Conservation (phyloP, 1,139 yeast species). For the Magnusiomyces suaveolens region DNA sequence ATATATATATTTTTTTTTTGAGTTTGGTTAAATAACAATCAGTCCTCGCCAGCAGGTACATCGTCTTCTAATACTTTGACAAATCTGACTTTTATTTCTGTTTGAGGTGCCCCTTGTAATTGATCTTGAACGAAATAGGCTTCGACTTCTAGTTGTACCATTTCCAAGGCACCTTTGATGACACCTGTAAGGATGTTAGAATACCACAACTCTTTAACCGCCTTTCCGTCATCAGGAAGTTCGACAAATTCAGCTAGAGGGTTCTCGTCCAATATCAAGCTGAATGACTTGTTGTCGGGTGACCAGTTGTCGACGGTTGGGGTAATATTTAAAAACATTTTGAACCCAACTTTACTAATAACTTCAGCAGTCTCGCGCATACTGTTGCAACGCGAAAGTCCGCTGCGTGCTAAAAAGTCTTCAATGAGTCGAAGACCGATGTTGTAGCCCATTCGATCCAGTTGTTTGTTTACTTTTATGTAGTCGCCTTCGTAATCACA, state of each 20-base stretch:
- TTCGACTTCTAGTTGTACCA: conserved; percentile 92
- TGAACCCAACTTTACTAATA: conserved; percentile 78
- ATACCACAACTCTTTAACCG: conserved; percentile 76
- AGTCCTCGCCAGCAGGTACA: conserved; percentile 95
- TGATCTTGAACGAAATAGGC: conserved; percentile 71
- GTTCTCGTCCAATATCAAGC: conserved; percentile 67
- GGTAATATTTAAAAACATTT: conserved; percentile 71
- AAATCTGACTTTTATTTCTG: conserved; percentile 69
- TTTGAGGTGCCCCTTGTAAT: conserved; percentile 70
- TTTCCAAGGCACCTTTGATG: conserved; percentile 80
- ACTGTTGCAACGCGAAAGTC: conserved; percentile 67
- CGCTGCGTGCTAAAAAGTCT: conserved; percentile 83
- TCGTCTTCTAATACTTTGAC: conserved; percentile 77
- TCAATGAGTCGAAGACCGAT: conserved; percentile 88
- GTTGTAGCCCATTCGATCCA: conserved; percentile 90
- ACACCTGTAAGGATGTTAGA: conserved; percentile 87
- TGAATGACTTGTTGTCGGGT: conserved; percentile 61
- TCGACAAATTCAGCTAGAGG: conserved; percentile 95
- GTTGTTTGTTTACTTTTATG: conserved; percentile 65
- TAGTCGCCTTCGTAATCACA: conserved; percentile 73
- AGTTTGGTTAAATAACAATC: conserved; percentile 15
- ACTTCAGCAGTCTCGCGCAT: conserved; percentile 85
- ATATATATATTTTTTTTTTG: background rate
- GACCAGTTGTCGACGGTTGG: conserved; percentile 77
- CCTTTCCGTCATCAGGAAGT: conserved; percentile 66